Evolutionary conservation across 2,329 filamentous ascomycete species (phyloP), one percentile per base, ranked within the genome.

Genomic region (Penicillium sp.): DNA sequence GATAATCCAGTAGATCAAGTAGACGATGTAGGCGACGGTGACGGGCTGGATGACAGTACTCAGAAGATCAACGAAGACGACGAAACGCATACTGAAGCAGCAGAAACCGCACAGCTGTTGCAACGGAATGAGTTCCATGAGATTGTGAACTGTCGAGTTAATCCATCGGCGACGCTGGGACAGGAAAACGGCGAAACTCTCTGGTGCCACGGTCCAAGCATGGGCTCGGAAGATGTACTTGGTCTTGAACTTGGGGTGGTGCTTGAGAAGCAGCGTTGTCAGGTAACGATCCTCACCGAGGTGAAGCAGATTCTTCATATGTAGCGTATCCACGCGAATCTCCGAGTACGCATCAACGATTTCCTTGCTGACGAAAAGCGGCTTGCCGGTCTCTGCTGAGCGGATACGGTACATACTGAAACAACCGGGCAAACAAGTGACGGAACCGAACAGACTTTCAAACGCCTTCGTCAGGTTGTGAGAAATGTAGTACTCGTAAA

Each of bases 141-240:
- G 81, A 73, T 99, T 99, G 81, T 99, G 94, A 47, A 99, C 90
- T 0, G 94, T 99, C 51, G 92, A 96, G 80, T 99, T 99, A 76
- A 99, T 99, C 94, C 94, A 99, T 71, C 94, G 89, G 79, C 94
- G 93, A 81, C 94, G 90, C 76, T 99, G 94, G 24, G 94, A 99
- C 72, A 97, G 80, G 82, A 99, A 97, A 54, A 99, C 90, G 39
- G 81, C 77, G 89, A 91, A 97, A 58, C 87, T 90, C 72, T 99
- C 94, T 6, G 94, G 94, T 7, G 94, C 94, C 65, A 97, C 92
- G 12, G 94, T 99, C 90, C 90, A 97, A 24, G 94, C 94, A 66
- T 96, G 89, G 6, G 94, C 93, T 52, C 83, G 81, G 79, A 89
- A 90, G 68, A 95, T 91, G 72, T 95, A 99, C 81, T 97, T 99